Percentiles rank a stretch among this genome's conserved stretches.
These are phyloP conservation scores for Myotisia sp. DNA, from an alignment of 2,329 filamentous ascomycete species.

Conservation along the genomic window DNA sequence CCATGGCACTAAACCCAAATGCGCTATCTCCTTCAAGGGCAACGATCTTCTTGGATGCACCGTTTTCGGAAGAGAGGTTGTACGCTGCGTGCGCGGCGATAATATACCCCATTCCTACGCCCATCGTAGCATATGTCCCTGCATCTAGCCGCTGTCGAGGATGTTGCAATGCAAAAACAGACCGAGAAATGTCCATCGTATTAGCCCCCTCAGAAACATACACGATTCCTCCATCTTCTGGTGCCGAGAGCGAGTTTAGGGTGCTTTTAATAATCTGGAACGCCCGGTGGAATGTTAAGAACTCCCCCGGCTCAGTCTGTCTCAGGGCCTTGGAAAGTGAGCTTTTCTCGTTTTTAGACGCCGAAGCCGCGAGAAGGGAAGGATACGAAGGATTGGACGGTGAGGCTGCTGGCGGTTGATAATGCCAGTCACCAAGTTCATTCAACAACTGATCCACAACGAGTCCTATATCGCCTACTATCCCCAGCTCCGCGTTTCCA, in stretches of 20 bases:
- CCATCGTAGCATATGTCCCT: conserved; percentile 47
- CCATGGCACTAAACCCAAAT: conserved; percentile 42
- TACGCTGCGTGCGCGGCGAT: conserved; percentile 44
- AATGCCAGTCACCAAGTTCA: conserved; percentile 34
- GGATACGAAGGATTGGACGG: conserved; percentile 21
- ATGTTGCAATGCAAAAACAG: conserved; percentile 39
- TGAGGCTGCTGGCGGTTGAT: conserved; percentile 23
- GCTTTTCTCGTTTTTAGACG: conserved; percentile 35
- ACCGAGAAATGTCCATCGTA: conserved; percentile 47
- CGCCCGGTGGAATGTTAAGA: conserved; percentile 38
- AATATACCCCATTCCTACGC: conserved; percentile 43
- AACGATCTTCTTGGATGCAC: conserved; percentile 38
- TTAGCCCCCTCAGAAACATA: conserved; percentile 47
- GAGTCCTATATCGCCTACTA: conserved; percentile 39
- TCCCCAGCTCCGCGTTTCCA: conserved; percentile 33
- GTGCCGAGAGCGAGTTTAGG: conserved; percentile 34
- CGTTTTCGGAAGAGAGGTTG: conserved; percentile 28
- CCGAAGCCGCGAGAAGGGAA: conserved; percentile 18
- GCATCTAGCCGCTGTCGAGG: conserved; percentile 44
- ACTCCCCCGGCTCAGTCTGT: conserved; percentile 20
- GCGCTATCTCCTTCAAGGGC: conserved; percentile 43
- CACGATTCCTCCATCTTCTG: conserved; percentile 35
- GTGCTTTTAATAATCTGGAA: conserved; percentile 40
- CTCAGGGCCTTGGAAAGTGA: conserved; percentile 31
- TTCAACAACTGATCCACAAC: conserved; percentile 34